Evolutionary conservation across 768 basidiomycete species (phyloP), one percentile per base, ranked within the genome.

Genomic region (Termitomyces sp.): DNA sequence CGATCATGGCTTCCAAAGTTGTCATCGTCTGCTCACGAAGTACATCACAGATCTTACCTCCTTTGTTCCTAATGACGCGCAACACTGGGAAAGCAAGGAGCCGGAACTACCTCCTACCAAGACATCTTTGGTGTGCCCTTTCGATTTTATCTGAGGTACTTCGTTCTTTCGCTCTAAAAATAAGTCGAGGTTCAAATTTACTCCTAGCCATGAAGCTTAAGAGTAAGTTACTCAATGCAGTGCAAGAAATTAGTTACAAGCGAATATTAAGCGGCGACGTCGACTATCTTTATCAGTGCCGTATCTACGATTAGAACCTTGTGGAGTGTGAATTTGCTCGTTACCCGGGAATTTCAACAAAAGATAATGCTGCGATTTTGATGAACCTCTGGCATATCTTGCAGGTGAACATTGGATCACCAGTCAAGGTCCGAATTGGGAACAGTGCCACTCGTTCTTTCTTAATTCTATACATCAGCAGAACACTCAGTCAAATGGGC

Each of bases 261-360:
- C 19, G 35, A 9, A 15, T 46, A 6, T 19, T 45, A 15, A 38
- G 21, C 8, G 35, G 53, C 38, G 21, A 37, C 7, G 8, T 54
- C 1, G 23, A 45, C 7, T 38, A 21, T 38, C 21, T 7, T 50
- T 37, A 33, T 50, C 33, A 23, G 19, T 37, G 33, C 12, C 3
- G n/a, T 19, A 26, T 26, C 49, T 23, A 35, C 6, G 5, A 50
- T 31, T 6, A 35, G 31, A 21, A 54, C 4, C 31, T 54, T 17
- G 44, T 54, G 53, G 44, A 54, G 21, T 54, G 53, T 26, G 53
- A 44, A 28, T 54, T 54, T 38, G 44, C 33, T 38, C 44, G 35
- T 7, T 54, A 35, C 53, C 31, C 21, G n/a, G 15, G 43, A 15
- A 9, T 17, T 17, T 19, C 44, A n/a, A 12, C 21, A 35, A 5